Evolutionary conservation across 176 grass and related monocot genomes (phyloP), one percentile per base, ranked within the genome.

Genomic region (Musa beccarii): DNA sequence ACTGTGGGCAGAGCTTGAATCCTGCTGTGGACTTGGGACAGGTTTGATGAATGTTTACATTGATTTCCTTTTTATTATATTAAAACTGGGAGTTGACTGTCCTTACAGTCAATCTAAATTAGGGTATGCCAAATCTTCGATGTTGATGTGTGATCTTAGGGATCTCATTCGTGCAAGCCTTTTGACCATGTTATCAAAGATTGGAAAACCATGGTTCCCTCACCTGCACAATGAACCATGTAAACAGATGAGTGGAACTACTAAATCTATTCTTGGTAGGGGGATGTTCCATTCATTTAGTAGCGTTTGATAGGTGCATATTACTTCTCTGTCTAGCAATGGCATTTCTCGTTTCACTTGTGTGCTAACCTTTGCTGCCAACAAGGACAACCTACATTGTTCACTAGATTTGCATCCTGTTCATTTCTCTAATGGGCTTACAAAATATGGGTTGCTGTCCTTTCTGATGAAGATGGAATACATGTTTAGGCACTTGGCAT

Each of bases 11-110:
- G 67, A 86, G 84, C 74, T 76, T 86, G 53, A 86, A 86, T 61
- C 84, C 84, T 66, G 84, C 84, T 29, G 84, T 86, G 13, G 79
- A 86, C 34, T 63, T 86, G 57, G 84, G 84, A 23, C 79, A 86
- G 78, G 84, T 85, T 9, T 74, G 53, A 10, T 22, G 15, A 8
- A 25, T 59, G 10, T 69, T 57, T 10, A 1, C 8, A 28, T 54
- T 53, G 3, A 51, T 52, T 49, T 65, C 15, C 21, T 29, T 49
- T 69, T 53, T 82, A 11, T 26, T 21, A 0, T 22, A 52, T 8
- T 79, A 50, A 49, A 66, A 52, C 50, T 34, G n/a, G 63, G 12
- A 78, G 67, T 26, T 59, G 11, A 53, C 54, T 6, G 11, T 6
- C 9, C 17, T 61, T 61, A 19, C 8, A n/a, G 17, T n/a, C 15